Evolutionary conservation across 164 flowering plant genomes (phyloP).

Genomic region (Vitis cinerea): DNA sequence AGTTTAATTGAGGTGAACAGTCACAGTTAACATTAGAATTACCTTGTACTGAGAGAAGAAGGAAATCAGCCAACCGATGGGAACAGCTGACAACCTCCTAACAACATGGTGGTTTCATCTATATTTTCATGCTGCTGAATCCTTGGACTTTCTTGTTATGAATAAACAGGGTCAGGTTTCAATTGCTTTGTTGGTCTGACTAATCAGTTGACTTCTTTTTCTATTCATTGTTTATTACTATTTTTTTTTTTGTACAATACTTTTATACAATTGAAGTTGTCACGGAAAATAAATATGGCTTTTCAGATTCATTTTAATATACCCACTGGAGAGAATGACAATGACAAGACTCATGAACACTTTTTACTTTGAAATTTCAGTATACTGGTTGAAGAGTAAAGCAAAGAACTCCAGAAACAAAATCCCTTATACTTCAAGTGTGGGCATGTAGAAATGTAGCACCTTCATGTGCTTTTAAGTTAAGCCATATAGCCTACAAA

Average conservation of each 20-base stretch:
- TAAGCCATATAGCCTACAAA: constrained; percentile 56
- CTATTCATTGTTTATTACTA: neutral
- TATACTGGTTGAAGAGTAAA: constrained; percentile 57
- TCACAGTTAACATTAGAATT: neutral
- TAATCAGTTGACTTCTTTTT: neutral
- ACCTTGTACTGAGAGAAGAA: neutral
- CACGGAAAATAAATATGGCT: neutral
- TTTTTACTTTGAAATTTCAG: constrained; percentile 14
- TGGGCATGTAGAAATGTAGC: constrained; percentile 40
- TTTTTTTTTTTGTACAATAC: neutral
- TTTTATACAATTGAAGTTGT: neutral
- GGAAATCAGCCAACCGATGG: neutral
- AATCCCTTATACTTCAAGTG: constrained; percentile 68
- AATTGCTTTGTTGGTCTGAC: constrained; percentile 5
- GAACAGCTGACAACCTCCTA: neutral
- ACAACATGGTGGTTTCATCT: neutral
- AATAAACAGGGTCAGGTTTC: neutral
- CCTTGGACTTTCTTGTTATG: neutral
- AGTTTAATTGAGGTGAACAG: constrained; percentile 43
- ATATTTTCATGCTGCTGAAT: neutral
- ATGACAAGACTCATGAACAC: constrained; percentile 7
- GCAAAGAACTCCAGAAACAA: constrained; percentile 38
- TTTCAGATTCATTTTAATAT: neutral
- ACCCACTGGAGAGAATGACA: constrained; percentile 2
- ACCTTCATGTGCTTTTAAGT: constrained; percentile 67